A percentile compares a stretch with the other conserved stretches of the same genome.
These are phyloP conservation scores for Obelidium mucronatum DNA, from an alignment of 192 early-diverging fungal genomes.

Conservation along the genomic window DNA sequence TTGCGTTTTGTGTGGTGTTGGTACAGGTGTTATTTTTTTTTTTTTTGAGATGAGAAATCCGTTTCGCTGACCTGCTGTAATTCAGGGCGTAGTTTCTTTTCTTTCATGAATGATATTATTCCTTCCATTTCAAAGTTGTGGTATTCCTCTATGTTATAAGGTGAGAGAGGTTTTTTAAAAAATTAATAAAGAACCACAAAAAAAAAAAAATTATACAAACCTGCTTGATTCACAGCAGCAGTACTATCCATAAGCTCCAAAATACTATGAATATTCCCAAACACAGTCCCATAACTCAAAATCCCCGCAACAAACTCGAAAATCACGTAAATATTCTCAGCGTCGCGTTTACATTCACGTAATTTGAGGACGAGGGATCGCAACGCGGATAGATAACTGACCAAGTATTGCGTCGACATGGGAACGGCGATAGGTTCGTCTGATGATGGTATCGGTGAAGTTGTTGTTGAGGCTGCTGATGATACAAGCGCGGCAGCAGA, in stretches of 20 bases:
- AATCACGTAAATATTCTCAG: slow-evolving; percentile 42
- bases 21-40: no score
- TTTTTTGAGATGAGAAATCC: slow-evolving; percentile 31
- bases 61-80: slow-evolving; percentile 25
- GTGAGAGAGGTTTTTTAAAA: not conserved
- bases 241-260: slow-evolving; percentile 42
- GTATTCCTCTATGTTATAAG: slow-evolving; percentile 39
- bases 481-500: not conserved
- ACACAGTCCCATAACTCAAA: slow-evolving; percentile 47
- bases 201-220: slow-evolving; percentile 16
- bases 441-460: not conserved
- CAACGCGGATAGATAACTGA: slow-evolving; percentile 35
- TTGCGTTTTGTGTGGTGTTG: no score
- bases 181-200: not conserved
- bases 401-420: slow-evolving; percentile 37
- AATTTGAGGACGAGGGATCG: slow-evolving; percentile 41
- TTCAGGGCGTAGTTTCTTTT: slow-evolving; percentile 34
- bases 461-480: no score
- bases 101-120: slow-evolving; percentile 36
- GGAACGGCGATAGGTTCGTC: not conserved
- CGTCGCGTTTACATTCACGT: slow-evolving; percentile 29
- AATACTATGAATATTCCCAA: slow-evolving; percentile 46
- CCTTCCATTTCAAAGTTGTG: slow-evolving; percentile 46
- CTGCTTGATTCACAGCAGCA: slow-evolving; percentile 41
- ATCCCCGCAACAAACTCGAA: slow-evolving; percentile 42